phyloP scores from a whole-genome alignment of 2,329 filamentous ascomycete species.

The Westerdykella aurantiaca region DNA sequence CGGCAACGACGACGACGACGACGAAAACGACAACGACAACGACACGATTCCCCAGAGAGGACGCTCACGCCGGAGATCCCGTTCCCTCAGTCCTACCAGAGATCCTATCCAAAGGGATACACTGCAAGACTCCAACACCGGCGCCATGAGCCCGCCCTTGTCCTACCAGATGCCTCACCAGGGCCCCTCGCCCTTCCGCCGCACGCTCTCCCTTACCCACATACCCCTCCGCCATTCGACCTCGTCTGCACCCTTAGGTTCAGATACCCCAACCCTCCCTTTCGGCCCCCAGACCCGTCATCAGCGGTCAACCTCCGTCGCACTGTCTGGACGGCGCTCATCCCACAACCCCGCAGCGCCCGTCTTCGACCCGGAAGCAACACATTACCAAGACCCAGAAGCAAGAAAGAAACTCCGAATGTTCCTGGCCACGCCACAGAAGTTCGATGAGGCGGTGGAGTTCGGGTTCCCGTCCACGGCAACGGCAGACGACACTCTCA shows the following conservation, averaged over 20 bases:
- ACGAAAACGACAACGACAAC: not conserved
- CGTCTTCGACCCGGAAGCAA: conserved; percentile 59
- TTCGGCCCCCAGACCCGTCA: conserved; percentile 27
- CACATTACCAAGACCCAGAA: conserved; percentile 86
- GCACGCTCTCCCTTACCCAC: conserved; percentile 66
- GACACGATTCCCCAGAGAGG: conserved; percentile 7
- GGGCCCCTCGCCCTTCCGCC: conserved; percentile 52
- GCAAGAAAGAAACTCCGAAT: conserved; percentile 78
- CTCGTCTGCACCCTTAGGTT: conserved; percentile 41
- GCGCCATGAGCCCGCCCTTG: conserved; percentile 20
- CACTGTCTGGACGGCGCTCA: conserved; percentile 23
- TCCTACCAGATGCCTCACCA: conserved; percentile 5
- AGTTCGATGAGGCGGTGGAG: conserved; percentile 91
- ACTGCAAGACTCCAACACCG: conserved; percentile 23
- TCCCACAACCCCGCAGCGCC: conserved; percentile 23
- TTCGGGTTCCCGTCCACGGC: conserved; percentile 74
- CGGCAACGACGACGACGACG: not conserved
- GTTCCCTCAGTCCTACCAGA: conserved; percentile 13
- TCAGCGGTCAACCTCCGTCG: conserved; percentile 28
- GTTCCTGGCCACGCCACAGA: conserved; percentile 82
- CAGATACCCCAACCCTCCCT: conserved; percentile 35
- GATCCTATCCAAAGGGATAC: conserved; percentile 15
- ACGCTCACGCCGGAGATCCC: conserved; percentile 15
- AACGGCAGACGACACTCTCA: conserved; percentile 10
- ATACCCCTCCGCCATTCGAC: conserved; percentile 54